Conservation (phyloP, 2,329 filamentous ascomycete species). For the Microdochium trichocladiopsis region DNA sequence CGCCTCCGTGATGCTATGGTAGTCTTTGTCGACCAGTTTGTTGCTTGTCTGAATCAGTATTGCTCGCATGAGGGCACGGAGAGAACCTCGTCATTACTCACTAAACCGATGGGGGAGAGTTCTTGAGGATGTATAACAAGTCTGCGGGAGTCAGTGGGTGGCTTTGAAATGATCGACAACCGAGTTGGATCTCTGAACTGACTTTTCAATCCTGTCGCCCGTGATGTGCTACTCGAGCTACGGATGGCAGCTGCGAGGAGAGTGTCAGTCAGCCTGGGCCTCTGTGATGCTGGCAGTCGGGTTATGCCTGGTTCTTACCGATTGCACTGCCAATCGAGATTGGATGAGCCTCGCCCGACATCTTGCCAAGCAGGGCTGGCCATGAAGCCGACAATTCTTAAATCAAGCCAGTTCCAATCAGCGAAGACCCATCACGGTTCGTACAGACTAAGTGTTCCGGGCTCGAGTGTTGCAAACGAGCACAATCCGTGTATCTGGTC, state of each 20-base stretch:
- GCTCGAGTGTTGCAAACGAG: too few relatives aligned
- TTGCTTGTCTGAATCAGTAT: not conserved
- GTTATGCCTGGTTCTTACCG: not conserved
- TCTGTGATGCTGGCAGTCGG: too few relatives aligned
- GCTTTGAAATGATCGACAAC: not conserved
- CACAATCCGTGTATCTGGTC: too few relatives aligned
- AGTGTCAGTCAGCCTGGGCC: not conserved
- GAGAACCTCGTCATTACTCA: slow-evolving; percentile 6
- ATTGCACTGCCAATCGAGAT: too few relatives aligned
- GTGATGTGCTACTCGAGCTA: not conserved
- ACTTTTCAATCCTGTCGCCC: not conserved
- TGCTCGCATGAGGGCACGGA: too few relatives aligned
- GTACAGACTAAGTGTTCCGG: too few relatives aligned
- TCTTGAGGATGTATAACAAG: slow-evolving; percentile 20
- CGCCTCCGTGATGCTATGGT: slow-evolving; percentile 72
- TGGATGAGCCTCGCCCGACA: too few relatives aligned
- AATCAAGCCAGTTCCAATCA: too few relatives aligned
- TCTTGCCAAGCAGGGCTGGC: too few relatives aligned
- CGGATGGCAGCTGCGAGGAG: not conserved
- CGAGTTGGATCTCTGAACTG: too few relatives aligned
- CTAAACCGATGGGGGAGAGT: slow-evolving; percentile 15
- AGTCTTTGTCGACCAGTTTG: slow-evolving; percentile 65
- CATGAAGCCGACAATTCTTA: too few relatives aligned
- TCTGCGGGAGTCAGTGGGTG: slow-evolving; percentile 9
- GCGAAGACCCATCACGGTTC: too few relatives aligned